phyloP scores from a whole-genome alignment of 2,329 filamentous ascomycete species.

The Mycocentrospora acerina region DNA sequence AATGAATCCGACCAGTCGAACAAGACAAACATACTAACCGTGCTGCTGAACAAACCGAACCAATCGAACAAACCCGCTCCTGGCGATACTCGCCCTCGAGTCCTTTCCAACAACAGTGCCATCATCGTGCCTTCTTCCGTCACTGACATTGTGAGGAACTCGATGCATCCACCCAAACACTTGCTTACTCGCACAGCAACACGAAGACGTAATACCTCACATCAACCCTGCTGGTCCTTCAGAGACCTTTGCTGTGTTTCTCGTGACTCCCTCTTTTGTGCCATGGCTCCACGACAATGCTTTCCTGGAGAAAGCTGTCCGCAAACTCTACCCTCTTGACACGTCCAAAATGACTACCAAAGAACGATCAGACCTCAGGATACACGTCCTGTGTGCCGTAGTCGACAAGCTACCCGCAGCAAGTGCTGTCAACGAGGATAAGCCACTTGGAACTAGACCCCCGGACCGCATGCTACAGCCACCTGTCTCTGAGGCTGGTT shows the following conservation, averaged over 20 bases:
- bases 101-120: slow-evolving; percentile 15
- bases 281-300: slow-evolving; percentile 26
- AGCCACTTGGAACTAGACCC: slow-evolving; percentile 4
- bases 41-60: too few species aligned
- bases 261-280: slow-evolving; percentile 38
- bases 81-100: background rate
- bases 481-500: slow-evolving; percentile 24
- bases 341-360: too few species aligned
- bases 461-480: slow-evolving; percentile 4
- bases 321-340: slow-evolving; percentile 12
- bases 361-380: background rate
- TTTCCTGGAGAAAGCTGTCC: slow-evolving; percentile 31
- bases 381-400: slow-evolving; percentile 37
- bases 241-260: slow-evolving; percentile 28
- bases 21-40: too few species aligned
- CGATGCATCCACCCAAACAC: background rate
- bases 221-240: slow-evolving; percentile 17
- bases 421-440: slow-evolving; percentile 2
- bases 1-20: too few species aligned
- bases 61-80: background rate
- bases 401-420: slow-evolving; percentile 40
- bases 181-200: slow-evolving; percentile 17
- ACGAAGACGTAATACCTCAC: slow-evolving; percentile 23
- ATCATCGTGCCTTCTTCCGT: slow-evolving; percentile 32
- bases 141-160: slow-evolving; percentile 19